These are phyloP conservation scores for Neocatenulostroma microsporum DNA, from an alignment of 2,329 filamentous ascomycete genomes.

Conservation along the genomic window DNA sequence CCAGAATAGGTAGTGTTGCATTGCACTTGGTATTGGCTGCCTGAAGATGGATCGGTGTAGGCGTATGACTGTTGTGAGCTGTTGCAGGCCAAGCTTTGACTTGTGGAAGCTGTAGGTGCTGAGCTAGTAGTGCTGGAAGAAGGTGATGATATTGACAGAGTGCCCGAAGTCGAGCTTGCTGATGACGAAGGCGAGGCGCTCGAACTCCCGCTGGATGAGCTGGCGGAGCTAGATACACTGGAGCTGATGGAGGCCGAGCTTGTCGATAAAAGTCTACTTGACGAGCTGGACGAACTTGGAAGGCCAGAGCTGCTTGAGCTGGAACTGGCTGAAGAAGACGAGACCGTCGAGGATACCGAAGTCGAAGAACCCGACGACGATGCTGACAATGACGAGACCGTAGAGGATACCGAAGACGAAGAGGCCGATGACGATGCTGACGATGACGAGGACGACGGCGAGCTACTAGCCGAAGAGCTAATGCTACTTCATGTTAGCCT, in stretches of 20 bases:
- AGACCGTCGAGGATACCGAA: not conserved
- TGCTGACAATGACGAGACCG: not conserved
- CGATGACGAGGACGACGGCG: not conserved
- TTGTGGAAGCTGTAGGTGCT: not conserved
- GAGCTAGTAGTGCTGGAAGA: constrained; percentile 2
- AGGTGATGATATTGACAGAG: not conserved
- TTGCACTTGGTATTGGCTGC: constrained; percentile 6
- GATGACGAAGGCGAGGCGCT: not conserved
- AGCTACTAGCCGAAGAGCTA: not conserved
- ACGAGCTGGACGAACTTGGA: no score
- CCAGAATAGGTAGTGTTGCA: constrained; percentile 9
- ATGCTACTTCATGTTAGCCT: no score
- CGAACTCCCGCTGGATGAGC: no score
- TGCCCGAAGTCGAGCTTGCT: not conserved
- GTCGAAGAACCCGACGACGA: not conserved
- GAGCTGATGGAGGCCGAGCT: no score
- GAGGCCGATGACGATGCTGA: no score
- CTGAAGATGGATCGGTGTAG: constrained; percentile 8
- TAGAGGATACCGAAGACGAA: not conserved
- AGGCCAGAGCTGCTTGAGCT: no score
- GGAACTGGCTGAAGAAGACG: not conserved
- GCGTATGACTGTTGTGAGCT: constrained; percentile 4
- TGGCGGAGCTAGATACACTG: no score
- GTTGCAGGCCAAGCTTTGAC: constrained; percentile 4
- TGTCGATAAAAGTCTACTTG: no score